Percentiles rank a stretch among this genome's conserved stretches.
Conservation (phyloP, 345 rosid species). For the Salix dunnii region DNA sequence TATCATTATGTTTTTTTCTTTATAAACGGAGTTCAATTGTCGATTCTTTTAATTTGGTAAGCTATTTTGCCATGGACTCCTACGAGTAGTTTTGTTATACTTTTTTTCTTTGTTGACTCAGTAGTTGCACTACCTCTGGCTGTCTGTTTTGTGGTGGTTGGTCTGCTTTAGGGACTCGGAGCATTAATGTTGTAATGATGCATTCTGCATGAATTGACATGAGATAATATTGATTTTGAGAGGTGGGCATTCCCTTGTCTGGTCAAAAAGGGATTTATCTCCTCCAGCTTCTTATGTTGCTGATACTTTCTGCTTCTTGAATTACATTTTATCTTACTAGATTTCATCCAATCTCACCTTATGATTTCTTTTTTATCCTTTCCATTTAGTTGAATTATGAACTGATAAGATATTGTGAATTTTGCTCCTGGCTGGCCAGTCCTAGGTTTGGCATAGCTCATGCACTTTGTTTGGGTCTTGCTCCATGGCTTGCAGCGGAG, state of each 20-base stretch:
- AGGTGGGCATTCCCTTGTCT: background rate
- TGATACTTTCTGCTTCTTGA: background rate
- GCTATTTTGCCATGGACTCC: too few species aligned
- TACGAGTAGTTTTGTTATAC: too few species aligned
- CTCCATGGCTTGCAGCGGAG: conserved; percentile 99
- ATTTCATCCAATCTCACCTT: background rate
- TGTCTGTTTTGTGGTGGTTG: too few species aligned
- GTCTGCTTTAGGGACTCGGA: background rate
- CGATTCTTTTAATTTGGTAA: too few species aligned
- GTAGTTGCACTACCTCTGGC: too few species aligned
- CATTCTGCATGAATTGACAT: background rate
- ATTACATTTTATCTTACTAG: background rate
- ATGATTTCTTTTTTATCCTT: background rate
- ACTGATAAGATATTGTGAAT: background rate
- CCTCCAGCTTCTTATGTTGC: background rate
- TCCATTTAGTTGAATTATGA: background rate
- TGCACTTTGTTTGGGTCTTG: conserved; percentile 96
- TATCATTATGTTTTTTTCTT: too few species aligned
- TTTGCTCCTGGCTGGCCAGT: conserved; percentile 39
- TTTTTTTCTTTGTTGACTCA: too few species aligned
- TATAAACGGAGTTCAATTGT: too few species aligned
- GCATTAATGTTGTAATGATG: background rate
- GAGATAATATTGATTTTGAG: background rate
- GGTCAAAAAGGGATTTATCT: background rate
- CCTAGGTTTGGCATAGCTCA: conserved; percentile 96